These are phyloP conservation scores for Nemania abortiva DNA, from an alignment of 2,329 filamentous ascomycete genomes.

Conservation along the genomic window DNA sequence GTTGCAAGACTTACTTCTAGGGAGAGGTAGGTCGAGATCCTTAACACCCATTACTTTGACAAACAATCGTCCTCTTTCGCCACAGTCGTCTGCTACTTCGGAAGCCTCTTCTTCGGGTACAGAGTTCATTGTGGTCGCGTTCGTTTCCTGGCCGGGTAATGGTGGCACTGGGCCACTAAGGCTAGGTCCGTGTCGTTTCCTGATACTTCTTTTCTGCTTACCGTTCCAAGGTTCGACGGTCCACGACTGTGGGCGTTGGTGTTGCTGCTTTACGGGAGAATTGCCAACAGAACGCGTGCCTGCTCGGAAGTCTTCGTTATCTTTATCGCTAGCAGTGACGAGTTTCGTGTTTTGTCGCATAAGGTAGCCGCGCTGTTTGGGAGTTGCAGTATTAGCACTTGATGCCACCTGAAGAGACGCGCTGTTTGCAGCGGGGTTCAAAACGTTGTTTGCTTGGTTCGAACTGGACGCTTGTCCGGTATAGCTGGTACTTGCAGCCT, in stretches of 20 bases:
- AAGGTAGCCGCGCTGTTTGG: slow-evolving; percentile 92
- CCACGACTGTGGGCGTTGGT: slow-evolving; percentile 87
- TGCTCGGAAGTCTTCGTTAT: slow-evolving; percentile 65
- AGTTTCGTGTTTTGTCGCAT: slow-evolving; percentile 99
- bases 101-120: slow-evolving; percentile 76
- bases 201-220: slow-evolving; percentile 73
- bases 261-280: slow-evolving; percentile 77
- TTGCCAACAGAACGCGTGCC: slow-evolving; percentile 72
- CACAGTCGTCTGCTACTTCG: slow-evolving; percentile 78
- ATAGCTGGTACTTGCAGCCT: slow-evolving; percentile 47
- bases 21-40: slow-evolving; percentile 90
- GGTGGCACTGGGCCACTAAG: slow-evolving; percentile 78
- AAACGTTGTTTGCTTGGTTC: slow-evolving; percentile 34
- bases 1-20: slow-evolving; percentile 76
- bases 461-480: slow-evolving; percentile 62
- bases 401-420: slow-evolving; percentile 45
- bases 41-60: slow-evolving; percentile 99
- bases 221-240: slow-evolving; percentile 97
- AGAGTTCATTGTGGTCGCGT: slow-evolving; percentile 73
- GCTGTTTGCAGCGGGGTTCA: slow-evolving; percentile 43
- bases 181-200: slow-evolving; percentile 64
- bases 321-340: slow-evolving; percentile 88
- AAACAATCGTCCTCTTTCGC: slow-evolving; percentile 90
- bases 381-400: slow-evolving; percentile 73
- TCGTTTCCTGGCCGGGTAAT: slow-evolving; percentile 88